Evolutionary conservation across 2,329 filamentous ascomycete species (phyloP), one percentile per base, ranked within the genome.

Genomic region (Fusarium irregulare): DNA sequence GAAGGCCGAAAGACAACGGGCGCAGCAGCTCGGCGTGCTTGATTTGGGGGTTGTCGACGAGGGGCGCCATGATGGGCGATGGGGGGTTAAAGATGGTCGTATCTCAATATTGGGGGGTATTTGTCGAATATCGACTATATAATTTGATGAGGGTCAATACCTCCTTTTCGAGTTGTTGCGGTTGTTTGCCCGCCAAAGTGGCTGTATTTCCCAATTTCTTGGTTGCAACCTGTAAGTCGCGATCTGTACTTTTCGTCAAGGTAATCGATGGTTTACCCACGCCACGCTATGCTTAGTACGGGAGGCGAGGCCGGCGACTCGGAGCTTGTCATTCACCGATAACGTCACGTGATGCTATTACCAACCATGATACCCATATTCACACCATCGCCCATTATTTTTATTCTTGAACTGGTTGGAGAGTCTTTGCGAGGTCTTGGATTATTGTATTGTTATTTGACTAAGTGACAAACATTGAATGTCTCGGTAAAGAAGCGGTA

Each of bases 41-140:
- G 81, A 99, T 97, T 86, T 97, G 93, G 74, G 91, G 83, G 82
- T 93, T 95, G 83, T 97, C 93, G 81, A 98, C 94, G 81, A 99
- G 92, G 80, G 91, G 90, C 83, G 91, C 86, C 90, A 92, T 92
- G 47, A 50, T 73, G 70, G 70, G 68, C 68, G 61, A 59, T 16
- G 50, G 49, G 51, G 51, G 65, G 49, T 45, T 44, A 14, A 55
- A 70, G 59, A 72, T 46, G 56, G 37, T 34, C 27, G 46, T 51
- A 60, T 70, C 64, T 68, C 64, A 46, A 51, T 56, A 53, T 57
- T 45, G 42, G 48, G 34, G 18, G 40, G 8, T 32, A 30, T 44
- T 32, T 45, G 23, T 53, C 30, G 46, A 28, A 14, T 44, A 16
- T 55, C 7, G 28, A 42, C 48, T 56, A 57, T 58, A 66, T 54